A percentile compares a stretch with the other conserved stretches of the same genome.
Evolutionary conservation across 768 basidiomycete species (phyloP).

Genomic region (Trametes elegans): DNA sequence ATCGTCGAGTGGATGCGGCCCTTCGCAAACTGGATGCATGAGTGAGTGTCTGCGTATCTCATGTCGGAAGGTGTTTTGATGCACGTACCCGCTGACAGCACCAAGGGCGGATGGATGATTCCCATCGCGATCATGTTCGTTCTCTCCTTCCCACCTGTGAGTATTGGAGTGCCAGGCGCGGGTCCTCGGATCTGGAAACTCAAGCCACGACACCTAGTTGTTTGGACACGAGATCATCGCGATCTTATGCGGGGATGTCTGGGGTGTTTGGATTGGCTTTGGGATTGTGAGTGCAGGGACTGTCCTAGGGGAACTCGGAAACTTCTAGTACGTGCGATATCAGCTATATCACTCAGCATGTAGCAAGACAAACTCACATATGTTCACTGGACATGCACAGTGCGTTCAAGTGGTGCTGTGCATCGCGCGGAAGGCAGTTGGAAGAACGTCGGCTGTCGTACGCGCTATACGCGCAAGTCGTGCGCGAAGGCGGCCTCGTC

Average conservation of each 20-base stretch:
- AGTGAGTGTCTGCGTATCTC: constrained; percentile 36
- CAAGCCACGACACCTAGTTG: constrained; percentile 40
- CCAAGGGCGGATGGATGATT: neutral
- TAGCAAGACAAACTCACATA: neutral
- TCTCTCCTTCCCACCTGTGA: neutral
- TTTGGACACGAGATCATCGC: constrained; percentile 93
- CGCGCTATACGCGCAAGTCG: constrained; percentile 50
- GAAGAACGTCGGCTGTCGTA: constrained; percentile 43
- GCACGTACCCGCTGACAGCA: neutral
- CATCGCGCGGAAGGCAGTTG: constrained; percentile 65
- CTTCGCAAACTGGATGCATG: constrained; percentile 58
- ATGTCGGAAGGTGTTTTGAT: neutral
- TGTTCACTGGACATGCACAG: constrained; percentile 31
- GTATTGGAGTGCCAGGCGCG: neutral
- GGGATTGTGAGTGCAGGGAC: constrained; percentile 82
- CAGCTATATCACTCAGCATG: neutral
- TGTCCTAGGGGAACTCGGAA: constrained; percentile 80
- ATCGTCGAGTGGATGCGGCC: constrained; percentile 70
- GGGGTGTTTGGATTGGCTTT: constrained; percentile 85
- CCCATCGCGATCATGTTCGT: neutral
- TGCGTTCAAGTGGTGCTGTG: constrained; percentile 80
- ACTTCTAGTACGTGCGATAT: constrained; percentile 70
- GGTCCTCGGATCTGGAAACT: neutral
- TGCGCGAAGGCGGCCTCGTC: constrained; percentile 86
- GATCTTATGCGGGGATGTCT: constrained; percentile 82